Base-by-base conservation (phyloP, 2,329 filamentous ascomycete genomes). In the Botryosphaeria dothidea region DNA sequence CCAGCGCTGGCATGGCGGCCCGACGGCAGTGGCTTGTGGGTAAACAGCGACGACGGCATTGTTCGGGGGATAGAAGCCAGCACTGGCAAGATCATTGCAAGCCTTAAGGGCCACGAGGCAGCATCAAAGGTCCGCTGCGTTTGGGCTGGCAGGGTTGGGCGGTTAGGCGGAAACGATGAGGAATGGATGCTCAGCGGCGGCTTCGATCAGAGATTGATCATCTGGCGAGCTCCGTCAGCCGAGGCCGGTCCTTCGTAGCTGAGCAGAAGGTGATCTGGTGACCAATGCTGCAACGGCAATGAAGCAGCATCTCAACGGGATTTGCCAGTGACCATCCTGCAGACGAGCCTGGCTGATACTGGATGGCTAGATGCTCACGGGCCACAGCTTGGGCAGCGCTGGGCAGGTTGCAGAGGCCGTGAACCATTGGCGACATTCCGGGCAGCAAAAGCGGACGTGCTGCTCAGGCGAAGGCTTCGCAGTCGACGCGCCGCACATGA, bases 21-120 rank as follows among this genome's bases (percentile, higher is more conserved):
- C 1, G 82, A 88, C 71, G 86, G 86, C 0, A 83, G 80, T 46
- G 87, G 87, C 0, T 76, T 90, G 0, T 90, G 85, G 81, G 85
- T 89, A 13, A 89, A 87, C 75, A 85, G 85, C 3, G 87, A 90
- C 69, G 88, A 90, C 71, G 87, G 88, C 0, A 78, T 85, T 7
- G 79, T 90, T 29, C 78, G 87, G 54, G 87, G 87, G 0, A 77
- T 90, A 6, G 87, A 89, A 71, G 78, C 81, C 3, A 82, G 75
- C 64, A 87, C 81, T 1, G 87, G 87, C 6, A 89, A 86, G 72
- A 75, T 88, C 2, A 74, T 84, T 27, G 75, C 77, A 23, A 79
- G 75, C 36, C 72, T 90, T 63, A 80, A 78, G 57, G 85, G 81
- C 2, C 86, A 88, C 73, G 84, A 86, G 64, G 73, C 78, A 23